Conservation (phyloP, 2,329 filamentous ascomycete genomes). For the Aphanoascus verrucosus region DNA sequence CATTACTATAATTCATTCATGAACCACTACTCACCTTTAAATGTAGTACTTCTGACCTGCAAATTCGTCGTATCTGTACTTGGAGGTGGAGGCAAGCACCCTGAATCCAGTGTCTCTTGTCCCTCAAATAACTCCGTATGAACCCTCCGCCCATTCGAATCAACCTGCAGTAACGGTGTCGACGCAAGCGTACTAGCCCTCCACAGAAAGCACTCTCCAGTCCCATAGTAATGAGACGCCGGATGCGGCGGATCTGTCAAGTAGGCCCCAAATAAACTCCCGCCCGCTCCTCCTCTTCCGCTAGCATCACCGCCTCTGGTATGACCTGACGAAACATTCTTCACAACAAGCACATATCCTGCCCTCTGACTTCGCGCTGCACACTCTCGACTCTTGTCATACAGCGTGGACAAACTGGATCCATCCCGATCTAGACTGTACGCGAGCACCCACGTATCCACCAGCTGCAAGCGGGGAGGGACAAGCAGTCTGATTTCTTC, state of each 20-base stretch:
- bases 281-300: slow-evolving; percentile 28
- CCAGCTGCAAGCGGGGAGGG: slow-evolving; percentile 74
- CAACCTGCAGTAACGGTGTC: slow-evolving; percentile 26
- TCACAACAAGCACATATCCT: slow-evolving; percentile 81
- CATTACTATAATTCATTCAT: not conserved
- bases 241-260: slow-evolving; percentile 80
- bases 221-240: slow-evolving; percentile 78
- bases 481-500: slow-evolving; percentile 89
- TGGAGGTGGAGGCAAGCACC: slow-evolving; percentile 58
- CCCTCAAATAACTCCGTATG: not conserved
- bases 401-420: slow-evolving; percentile 74
- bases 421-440: slow-evolving; percentile 92
- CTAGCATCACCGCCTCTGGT: slow-evolving; percentile 27
- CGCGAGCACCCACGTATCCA: slow-evolving; percentile 72
- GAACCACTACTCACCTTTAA: slow-evolving; percentile 28
- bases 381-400: slow-evolving; percentile 62
- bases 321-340: slow-evolving; percentile 47
- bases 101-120: slow-evolving; percentile 37
- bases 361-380: slow-evolving; percentile 55
- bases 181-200: slow-evolving; percentile 57
- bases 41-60: slow-evolving; percentile 49
- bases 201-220: slow-evolving; percentile 93
- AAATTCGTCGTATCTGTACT: slow-evolving; percentile 54
- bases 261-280: slow-evolving; percentile 74
- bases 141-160: slow-evolving; percentile 6